Base-by-base conservation (phyloP, 352 stramenopile genomes). In the Phytophthora aleatoria region DNA sequence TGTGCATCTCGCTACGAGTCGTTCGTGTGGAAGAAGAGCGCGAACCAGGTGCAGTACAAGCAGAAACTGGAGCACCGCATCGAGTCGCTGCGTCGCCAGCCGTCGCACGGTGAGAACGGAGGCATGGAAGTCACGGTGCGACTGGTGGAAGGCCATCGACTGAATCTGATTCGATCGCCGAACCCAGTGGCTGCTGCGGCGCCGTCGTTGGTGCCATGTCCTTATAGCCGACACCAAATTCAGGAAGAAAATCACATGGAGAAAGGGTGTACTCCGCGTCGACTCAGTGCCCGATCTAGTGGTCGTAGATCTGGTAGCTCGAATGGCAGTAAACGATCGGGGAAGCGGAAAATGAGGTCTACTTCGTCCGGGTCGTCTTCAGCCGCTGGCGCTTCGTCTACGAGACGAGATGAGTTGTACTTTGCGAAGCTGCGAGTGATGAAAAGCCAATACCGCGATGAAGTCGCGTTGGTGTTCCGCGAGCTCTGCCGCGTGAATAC, bases 401-500 rank as follows among this genome's bases (percentile, higher is more conserved):
- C 53, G 27, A 50, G 51, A 20, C 77, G 77, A 5, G 81, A 92
- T 30, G 73, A 84, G 50, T 69, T 76, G 57, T 94, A 94, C 59
- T 91, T 91, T 52, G 66, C 73, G 10, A 86, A 86, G 35, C 74
- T 94, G 15, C 72, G 72, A 13, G 67, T 78, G 16, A 92, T 94
- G 82, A 87, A 89, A 47, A 77, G 42, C 11, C 72, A 84, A 61
- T 94, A 94, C 59, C 85, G 86, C 11, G 83, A 94, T 57, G 83
- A 92, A 69, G 81, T 94, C 15, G 84, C 85, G 28, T 61, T 94
- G 51, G 86, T 94, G 36, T 92, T 87, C 55, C 82, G 82, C 9
- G 86, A 94, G 56, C 73, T 94, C 28, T 92, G 83, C 42, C 83
- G 84, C 45, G 82, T 94, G 44, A 92, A 92, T 54, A 83, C 77